Evolutionary conservation across 768 basidiomycete genomes (phyloP), one percentile per base, ranked within the genome.

Genomic region (Mycena vulgaris): DNA sequence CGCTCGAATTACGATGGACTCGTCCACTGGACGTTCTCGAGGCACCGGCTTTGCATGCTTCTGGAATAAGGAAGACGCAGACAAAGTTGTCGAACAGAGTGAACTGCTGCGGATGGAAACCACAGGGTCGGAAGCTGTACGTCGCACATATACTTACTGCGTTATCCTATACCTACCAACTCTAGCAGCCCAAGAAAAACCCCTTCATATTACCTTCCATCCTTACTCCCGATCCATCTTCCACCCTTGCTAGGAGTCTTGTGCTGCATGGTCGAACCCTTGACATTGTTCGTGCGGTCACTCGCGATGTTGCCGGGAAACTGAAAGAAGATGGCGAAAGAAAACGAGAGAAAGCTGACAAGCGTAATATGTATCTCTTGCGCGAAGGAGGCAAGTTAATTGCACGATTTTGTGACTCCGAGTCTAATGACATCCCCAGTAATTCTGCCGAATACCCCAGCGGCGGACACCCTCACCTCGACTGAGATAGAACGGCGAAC

Each of bases 21-120:
- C 83, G 9, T 89, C 85, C 2, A 95, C 92, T 1, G 95, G 92
- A 21, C 92, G 96, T 52, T 96, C 97, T 27, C 88, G 96, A 52
- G 98, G 98, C 28, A 97, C 96, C 8, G 98, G 96, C 4, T 99
- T 99, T 77, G 96, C 92, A 2, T 98, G 96, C 79, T 98, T 97
- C 82, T 98, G 97, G 96, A 95, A 97, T 66, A 90, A 88, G 69
- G 93, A 91, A 71, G 93, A 97, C 71, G 97, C 97, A 19, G 92
- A 97, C 76, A 90, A 90, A 68, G 95, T 90, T 11, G 86, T 99
- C 27, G 86, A 90, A 62, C 94, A 96, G 77, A 93, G 95, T 68
- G 90, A 94, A 28, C 83, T 91, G 7, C 80, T 95, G 6, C 89
- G 89, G 23, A 74, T 83, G 31, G 93, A 95, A 79, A 92, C 90